Evolutionary conservation across 768 basidiomycete genomes (phyloP).

Genomic region (Boletus subparvulus): DNA sequence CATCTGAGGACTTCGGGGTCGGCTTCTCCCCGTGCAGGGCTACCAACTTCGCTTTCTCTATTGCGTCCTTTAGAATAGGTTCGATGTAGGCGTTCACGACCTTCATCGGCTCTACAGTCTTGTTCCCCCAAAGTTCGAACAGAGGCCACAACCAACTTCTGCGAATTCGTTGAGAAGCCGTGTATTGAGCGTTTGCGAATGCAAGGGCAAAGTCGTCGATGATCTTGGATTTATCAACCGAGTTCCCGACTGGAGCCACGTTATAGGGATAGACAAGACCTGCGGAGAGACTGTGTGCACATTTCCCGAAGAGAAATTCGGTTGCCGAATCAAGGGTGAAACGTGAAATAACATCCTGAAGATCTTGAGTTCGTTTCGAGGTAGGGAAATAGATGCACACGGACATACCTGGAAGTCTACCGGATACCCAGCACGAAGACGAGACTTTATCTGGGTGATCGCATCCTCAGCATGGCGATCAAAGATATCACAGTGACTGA

Average conservation of each 20-base stretch:
- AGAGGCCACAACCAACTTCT: conserved; percentile 55
- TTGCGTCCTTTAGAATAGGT: conserved; percentile 43
- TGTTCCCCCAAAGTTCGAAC: conserved; percentile 36
- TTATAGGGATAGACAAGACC: conserved; percentile 55
- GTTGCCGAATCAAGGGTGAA: conserved; percentile 69
- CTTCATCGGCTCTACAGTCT: conserved; percentile 43
- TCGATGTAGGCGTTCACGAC: conserved; percentile 50
- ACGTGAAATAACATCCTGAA: conserved; percentile 54
- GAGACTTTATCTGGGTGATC: conserved; percentile 45
- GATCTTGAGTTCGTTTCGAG: background rate
- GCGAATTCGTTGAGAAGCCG: conserved; percentile 43
- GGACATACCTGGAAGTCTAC: conserved; percentile 55
- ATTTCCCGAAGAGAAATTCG: conserved; percentile 63
- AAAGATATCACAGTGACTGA: conserved; percentile 61
- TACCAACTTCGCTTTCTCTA: conserved; percentile 39
- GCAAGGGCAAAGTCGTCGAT: conserved; percentile 49
- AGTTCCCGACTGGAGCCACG: conserved; percentile 18
- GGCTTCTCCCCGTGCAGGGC: conserved; percentile 19
- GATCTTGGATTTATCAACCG: conserved; percentile 24
- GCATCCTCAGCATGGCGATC: conserved; percentile 50
- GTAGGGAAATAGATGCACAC: background rate
- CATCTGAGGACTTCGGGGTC: conserved; percentile 36
- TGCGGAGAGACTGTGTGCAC: conserved; percentile 53
- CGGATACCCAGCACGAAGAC: conserved; percentile 49
- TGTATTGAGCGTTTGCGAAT: conserved; percentile 47